Evolutionary conservation across 169 alveolate genomes (phyloP), one percentile per base, ranked within the genome.

Genomic region (Cryptosporidium ryanae): DNA sequence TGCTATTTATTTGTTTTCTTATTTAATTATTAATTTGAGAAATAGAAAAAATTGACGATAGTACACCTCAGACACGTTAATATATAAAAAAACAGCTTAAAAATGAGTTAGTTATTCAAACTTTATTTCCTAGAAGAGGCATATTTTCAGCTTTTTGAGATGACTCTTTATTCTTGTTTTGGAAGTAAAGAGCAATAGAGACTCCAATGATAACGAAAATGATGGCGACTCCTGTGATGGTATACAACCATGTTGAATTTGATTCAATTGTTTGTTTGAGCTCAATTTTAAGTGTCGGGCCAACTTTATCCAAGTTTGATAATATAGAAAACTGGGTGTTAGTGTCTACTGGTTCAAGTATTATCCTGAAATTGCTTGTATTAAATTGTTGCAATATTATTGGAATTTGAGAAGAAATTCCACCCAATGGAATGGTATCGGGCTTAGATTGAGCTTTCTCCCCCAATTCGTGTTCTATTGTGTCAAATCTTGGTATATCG

Each of bases 191-290:
- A 8, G 87, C 87, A 76, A 76, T 61, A 43, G 71, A 59, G 18
- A 76, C 87, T 31, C 87, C 87, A 44, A 76, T 61, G 23, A 76
- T 61, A 23, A 76, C 87, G 46, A 76, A 31, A 57, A 76, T 55
- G 29, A 76, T 25, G 1, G 87, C 87, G 38, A 59, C 76, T 21
- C 68, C 68, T 1, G 71, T 76, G 38, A 76, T 61, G 32, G 87
- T 76, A 25, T 76, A 76, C 76, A 76, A 57, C 87, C 87, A 76
- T 13, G 68, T 76, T 15, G 87, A 76, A 29, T 61, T 57, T 15
- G 87, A 61, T 12, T 76, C 65, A n/a, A 61, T 52, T 17, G 87
- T 55, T 23, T 55, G 87, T 31, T 76, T 76, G 12, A 61, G 31
- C 25, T 55, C 76, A 17, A 76, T 46, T 7, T 32, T 46, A 43